Base-by-base conservation (phyloP, 768 basidiomycete species). In the Mycena polygramma region DNA sequence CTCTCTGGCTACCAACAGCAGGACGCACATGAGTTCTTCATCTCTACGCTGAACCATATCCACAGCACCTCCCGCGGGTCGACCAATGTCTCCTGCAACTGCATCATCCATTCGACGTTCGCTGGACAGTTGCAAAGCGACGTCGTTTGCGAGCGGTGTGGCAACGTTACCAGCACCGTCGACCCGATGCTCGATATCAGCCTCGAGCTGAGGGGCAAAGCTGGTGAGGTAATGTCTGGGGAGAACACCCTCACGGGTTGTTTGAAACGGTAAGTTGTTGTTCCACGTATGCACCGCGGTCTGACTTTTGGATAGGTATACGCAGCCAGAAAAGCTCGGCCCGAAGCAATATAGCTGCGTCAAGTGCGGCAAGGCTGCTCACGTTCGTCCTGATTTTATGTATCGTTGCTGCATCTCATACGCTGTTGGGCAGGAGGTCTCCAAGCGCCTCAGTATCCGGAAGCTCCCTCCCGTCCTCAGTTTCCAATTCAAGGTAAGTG, bases 101-200 rank as follows among this genome's bases (percentile, higher is more conserved):
- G 97, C 76, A 90, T 97, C 75, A 90, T 97, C 37, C 97, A 99
- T 77, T 90, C 90, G 20, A 94, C 94, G 1, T 99, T 98, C 75
- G 90, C 91, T 0, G 97, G 96, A 0, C 87, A 90, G 61, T 82
- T 98, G 4, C 92, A 96, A 73, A 96, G 95, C 72, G 94, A 97
- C 54, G 93, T 98, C 57, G 91, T 88, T 45, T 99, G 97, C 76
- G 94, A 93, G 64, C 85, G 92, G 10, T 99, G 97, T 77, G 89
- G 90, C 6, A 92, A 89, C 66, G 86, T 89, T 6, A 96, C 91
- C 0, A 91, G 86, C 39, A 95, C 94, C 2, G 81, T 92, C 48
- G 97, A 99, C 75, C 95, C 95, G 14, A 94, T 96, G 84, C 84
- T 98, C 24, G 97, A 98, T 72, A 87, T 98, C 71, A 96, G 93